These are phyloP conservation scores for Omphalea diandra DNA, from an alignment of 441 rosid species.

Conservation along the genomic window DNA sequence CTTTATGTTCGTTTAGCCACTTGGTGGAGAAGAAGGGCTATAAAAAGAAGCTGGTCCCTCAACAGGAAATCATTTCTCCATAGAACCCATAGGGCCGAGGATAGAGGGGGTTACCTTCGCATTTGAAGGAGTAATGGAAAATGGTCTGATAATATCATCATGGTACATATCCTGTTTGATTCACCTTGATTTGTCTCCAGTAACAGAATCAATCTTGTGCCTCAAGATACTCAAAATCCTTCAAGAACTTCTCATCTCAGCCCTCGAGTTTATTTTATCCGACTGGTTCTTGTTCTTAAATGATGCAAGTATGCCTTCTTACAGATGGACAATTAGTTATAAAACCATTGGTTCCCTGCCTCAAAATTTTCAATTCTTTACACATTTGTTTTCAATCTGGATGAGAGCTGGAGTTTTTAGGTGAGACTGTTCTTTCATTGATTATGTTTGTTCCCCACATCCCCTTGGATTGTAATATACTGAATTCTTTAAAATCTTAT, in stretches of 20 bases:
- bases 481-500: neutral
- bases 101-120: slow-evolving; percentile 69
- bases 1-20: slow-evolving; percentile 43
- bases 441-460: neutral
- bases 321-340: neutral
- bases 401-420: neutral
- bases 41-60: slow-evolving; percentile 67
- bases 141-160: neutral
- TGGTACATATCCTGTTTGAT: neutral
- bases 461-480: neutral
- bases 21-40: slow-evolving; percentile 50
- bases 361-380: neutral
- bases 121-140: slow-evolving; percentile 37
- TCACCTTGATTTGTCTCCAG: too few species aligned
- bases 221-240: neutral
- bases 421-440: slow-evolving; percentile 8
- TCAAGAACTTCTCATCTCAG: neutral
- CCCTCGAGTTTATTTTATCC: neutral
- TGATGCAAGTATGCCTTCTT: neutral
- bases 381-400: neutral
- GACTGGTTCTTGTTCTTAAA: neutral
- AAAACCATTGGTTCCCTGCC: neutral
- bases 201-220: neutral
- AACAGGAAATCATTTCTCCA: slow-evolving; percentile 67
- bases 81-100: slow-evolving; percentile 49